A percentile compares a stretch with the other conserved stretches of the same genome.
Evolutionary conservation across 2,329 filamentous ascomycete species (phyloP).

Genomic region (Xylariaceae sp.): DNA sequence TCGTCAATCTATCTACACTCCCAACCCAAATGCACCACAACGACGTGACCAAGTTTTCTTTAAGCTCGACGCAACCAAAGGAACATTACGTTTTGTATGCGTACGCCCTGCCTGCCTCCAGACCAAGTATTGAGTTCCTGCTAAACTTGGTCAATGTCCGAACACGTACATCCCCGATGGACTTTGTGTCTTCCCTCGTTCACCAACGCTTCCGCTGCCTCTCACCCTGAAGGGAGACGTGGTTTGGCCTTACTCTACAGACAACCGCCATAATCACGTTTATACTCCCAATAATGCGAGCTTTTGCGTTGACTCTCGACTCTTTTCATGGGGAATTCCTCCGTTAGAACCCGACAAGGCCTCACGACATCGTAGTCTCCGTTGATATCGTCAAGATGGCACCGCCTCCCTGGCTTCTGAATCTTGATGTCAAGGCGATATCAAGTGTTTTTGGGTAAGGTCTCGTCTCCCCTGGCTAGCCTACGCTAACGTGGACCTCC

Average conservation of each 20-base stretch:
- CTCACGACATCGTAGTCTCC: not conserved
- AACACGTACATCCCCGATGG: not conserved
- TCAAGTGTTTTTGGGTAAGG: slow-evolving; percentile 83
- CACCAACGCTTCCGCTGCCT: not conserved
- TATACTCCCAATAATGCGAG: too few relatives aligned
- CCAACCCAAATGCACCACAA: too few relatives aligned
- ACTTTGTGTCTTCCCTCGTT: not conserved
- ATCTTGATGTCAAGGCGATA: slow-evolving; percentile 83
- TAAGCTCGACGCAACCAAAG: too few relatives aligned
- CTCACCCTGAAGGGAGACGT: not conserved
- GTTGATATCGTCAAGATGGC: slow-evolving; percentile 39
- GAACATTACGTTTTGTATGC: too few relatives aligned
- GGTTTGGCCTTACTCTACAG: not conserved
- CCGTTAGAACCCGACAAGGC: not conserved
- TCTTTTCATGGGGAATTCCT: too few relatives aligned
- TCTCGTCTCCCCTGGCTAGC: not conserved
- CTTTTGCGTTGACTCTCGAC: not conserved
- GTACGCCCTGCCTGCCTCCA: too few relatives aligned
- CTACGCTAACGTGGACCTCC: slow-evolving; percentile 9
- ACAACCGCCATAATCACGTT: too few relatives aligned
- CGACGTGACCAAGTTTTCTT: too few relatives aligned
- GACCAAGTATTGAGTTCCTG: too few relatives aligned
- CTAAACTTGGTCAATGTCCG: not conserved
- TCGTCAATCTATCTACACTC: too few relatives aligned
- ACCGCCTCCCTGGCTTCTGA: slow-evolving; percentile 53